Percentiles rank a stretch among this genome's conserved stretches.
Conservation (phyloP, 306 rosid genomes). For the Quercus cerris region DNA sequence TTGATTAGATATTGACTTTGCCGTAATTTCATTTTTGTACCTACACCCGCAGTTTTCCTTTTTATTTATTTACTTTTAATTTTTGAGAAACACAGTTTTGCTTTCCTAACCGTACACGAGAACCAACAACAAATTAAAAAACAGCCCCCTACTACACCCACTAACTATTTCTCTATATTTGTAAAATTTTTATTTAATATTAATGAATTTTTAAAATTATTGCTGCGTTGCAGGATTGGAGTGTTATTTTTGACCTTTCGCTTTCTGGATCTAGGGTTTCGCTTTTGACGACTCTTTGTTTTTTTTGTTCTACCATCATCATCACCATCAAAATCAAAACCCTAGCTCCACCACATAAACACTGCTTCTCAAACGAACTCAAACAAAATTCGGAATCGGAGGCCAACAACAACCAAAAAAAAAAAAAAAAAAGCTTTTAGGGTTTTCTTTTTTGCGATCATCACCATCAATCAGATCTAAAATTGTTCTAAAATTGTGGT, state of each 20-base stretch:
- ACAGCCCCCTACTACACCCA: neutral
- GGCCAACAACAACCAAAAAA: slow-evolving; percentile 7
- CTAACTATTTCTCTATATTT: neutral
- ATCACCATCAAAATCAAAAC: slow-evolving; percentile 32
- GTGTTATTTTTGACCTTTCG: slow-evolving; percentile 74
- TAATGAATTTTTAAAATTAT: slow-evolving; percentile 3
- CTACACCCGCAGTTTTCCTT: no score
- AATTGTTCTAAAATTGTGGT: slow-evolving; percentile 36
- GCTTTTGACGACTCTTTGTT: slow-evolving; percentile 40
- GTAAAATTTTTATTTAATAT: neutral
- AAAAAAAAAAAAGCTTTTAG: neutral
- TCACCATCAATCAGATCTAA: slow-evolving; percentile 69
- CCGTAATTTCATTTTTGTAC: no score
- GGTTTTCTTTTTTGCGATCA: slow-evolving; percentile 29
- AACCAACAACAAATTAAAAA: neutral
- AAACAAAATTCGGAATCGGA: neutral
- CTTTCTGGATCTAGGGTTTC: slow-evolving; percentile 99
- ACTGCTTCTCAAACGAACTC: neutral
- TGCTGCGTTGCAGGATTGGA: slow-evolving; percentile 19
- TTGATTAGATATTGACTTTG: no score
- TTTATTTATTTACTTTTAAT: no score
- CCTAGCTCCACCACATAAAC: slow-evolving; percentile 45
- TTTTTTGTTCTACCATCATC: slow-evolving; percentile 15
- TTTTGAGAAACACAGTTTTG: no score
- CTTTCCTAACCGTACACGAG: neutral